Evolutionary conservation across 345 rosid genomes (phyloP), one percentile per base, ranked within the genome.

Genomic region (Camelina sativa): DNA sequence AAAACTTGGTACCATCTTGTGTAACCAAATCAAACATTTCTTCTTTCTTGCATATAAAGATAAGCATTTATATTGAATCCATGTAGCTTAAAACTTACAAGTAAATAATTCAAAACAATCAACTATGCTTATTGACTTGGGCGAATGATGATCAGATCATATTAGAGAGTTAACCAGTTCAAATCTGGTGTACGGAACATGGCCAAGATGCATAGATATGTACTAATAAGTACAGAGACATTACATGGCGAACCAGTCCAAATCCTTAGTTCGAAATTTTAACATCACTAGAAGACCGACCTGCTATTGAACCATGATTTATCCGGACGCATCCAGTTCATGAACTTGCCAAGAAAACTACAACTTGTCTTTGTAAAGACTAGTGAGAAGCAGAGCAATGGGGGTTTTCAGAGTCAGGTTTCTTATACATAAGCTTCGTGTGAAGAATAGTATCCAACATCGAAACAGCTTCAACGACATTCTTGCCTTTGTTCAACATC

Each of bases 401-500:
- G 32, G 48, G 53, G 28, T 23, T 44, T 64, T 44, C 32, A 23
- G 61, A 74, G 46, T 83, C 80, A 8, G 62, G 56, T 51, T 79
- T 82, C 68, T 71, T 80, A 11, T 40, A 44, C 0, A 28, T 41
- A 22, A 84, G 76, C 51, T 80, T 79, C 30, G 79, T 17, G 37
- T 76, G 80, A 47, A 89, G 82, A 34, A 87, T 85, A 25, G 70
- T 77, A 34, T 84, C 86, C 77, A 87, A 78, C 71, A 85, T 81
- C 13, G 87, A 79, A 59, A 87, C 88, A 51, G 86, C 88, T 76
- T 82, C 79, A 37, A 77, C 85, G 0, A 85, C 38, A 76, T 89
- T 70, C 69, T 77, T 79, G 16, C 91, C 95, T 83, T 89, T 87
- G 87, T 89, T 89, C 67, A 89, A 66, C 91, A 86, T 89, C 47